Evolutionary conservation across 345 rosid species (phyloP).

Genomic region (Salix udensis): DNA sequence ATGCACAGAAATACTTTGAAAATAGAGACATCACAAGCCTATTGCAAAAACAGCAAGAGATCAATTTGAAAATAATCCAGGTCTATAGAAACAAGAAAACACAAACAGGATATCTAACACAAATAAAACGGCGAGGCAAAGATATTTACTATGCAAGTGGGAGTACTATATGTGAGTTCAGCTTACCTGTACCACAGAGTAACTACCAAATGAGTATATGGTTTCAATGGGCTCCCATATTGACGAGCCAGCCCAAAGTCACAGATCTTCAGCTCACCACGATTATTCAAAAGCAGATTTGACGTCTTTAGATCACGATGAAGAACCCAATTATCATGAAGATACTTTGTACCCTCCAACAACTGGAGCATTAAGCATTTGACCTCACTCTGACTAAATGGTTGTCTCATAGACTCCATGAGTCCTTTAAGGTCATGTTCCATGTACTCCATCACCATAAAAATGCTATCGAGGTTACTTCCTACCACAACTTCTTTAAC

Average conservation of each 20-base stretch:
- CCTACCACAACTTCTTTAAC: conserved; percentile 99
- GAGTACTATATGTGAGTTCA: neutral
- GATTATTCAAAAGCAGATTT: conserved; percentile 85
- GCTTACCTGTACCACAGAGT: conserved; percentile 99
- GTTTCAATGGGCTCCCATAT: conserved; percentile 94
- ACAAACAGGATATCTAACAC: neutral
- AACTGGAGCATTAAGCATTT: conserved; percentile 98
- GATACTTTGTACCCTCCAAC: conserved; percentile 86
- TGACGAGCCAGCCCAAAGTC: conserved; percentile 99
- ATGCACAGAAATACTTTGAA: neutral
- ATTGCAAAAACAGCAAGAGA: neutral
- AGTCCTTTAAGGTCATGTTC: conserved; percentile 96
- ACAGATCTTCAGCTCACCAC: conserved; percentile 96
- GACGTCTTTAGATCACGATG: conserved; percentile 98
- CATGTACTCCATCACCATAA: conserved; percentile 99
- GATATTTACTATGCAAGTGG: neutral
- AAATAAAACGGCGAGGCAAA: neutral
- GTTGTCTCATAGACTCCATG: conserved; percentile 97
- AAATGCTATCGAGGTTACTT: conserved; percentile 87
- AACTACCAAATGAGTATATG: conserved; percentile 97
- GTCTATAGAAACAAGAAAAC: neutral
- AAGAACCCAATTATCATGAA: conserved; percentile 99
- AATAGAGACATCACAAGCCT: neutral
- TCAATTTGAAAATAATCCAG: neutral
- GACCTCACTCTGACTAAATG: conserved; percentile 98